Conservation (phyloP, 2,329 filamentous ascomycete species). For the Talaromyces sp. region DNA sequence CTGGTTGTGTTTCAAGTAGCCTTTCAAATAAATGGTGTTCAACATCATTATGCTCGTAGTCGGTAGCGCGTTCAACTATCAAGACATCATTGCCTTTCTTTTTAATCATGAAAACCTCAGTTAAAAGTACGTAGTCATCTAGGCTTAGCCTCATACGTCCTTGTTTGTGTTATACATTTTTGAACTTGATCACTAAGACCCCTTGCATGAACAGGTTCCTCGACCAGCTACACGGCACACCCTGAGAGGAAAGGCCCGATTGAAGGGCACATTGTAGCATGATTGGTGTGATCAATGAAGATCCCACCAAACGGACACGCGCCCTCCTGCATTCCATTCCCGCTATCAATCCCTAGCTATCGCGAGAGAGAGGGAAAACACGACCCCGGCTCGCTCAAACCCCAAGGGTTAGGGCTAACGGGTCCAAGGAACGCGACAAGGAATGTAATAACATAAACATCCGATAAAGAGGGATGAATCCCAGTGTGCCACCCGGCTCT, state of each 20-base stretch:
- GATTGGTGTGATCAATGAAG: background rate
- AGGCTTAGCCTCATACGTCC: too few species aligned
- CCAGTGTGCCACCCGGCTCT: background rate
- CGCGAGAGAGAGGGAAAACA: background rate
- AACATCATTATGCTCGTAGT: background rate
- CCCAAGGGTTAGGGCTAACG: background rate
- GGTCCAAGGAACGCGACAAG: background rate
- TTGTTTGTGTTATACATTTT: background rate
- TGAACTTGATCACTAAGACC: background rate
- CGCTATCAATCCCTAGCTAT: background rate
- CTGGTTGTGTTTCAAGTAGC: background rate
- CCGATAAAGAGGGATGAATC: background rate
- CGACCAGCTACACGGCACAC: background rate
- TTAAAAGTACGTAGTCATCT: too few species aligned
- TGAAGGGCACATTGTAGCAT: background rate
- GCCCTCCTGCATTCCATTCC: constrained; percentile 7
- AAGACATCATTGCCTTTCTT: background rate
- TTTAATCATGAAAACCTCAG: background rate
- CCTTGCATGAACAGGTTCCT: background rate
- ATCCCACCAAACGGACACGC: background rate
- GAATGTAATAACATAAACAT: background rate
- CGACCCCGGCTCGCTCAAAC: background rate
- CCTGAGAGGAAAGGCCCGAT: background rate
- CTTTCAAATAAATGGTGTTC: too few species aligned
- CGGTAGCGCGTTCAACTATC: background rate